These are phyloP conservation scores for Camelina sativa DNA, from an alignment of 345 rosid genomes.

Conservation along the genomic window DNA sequence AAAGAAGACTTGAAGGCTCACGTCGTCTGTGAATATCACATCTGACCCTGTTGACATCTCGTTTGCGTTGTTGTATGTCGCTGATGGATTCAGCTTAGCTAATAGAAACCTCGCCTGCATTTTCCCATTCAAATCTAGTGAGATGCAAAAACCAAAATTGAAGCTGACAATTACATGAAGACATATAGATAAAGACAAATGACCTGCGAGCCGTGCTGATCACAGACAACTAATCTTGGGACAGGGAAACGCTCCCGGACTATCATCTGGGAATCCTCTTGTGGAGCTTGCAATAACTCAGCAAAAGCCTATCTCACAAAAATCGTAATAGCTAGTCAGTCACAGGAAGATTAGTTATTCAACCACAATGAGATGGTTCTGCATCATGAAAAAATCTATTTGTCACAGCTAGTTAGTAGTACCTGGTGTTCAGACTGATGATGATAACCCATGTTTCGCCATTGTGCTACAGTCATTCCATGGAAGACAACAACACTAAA, in stretches of 20 bases:
- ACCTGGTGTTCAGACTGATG: slow-evolving; percentile 93
- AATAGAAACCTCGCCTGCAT: slow-evolving; percentile 90
- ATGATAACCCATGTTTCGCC: slow-evolving; percentile 97
- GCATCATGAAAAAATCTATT: not conserved
- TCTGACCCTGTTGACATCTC: slow-evolving; percentile 88
- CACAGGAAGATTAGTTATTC: not conserved
- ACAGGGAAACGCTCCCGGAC: slow-evolving; percentile 91
- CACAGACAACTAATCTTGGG: slow-evolving; percentile 93
- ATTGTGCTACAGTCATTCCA: slow-evolving; percentile 99
- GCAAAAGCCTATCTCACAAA: slow-evolving; percentile 71
- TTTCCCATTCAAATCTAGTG: not conserved
- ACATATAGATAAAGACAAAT: not conserved
- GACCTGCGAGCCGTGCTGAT: slow-evolving; percentile 99
- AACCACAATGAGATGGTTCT: not conserved
- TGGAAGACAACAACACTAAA: slow-evolving; percentile 94
- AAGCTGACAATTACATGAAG: not conserved
- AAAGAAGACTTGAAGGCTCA: slow-evolving; percentile 89
- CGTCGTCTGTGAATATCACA: slow-evolving; percentile 90
- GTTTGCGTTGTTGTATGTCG: slow-evolving; percentile 75
- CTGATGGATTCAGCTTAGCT: slow-evolving; percentile 94
- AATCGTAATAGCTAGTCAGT: not conserved
- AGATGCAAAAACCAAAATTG: not conserved
- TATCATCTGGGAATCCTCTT: slow-evolving; percentile 69
- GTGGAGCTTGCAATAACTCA: slow-evolving; percentile 81
- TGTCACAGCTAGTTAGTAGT: not conserved